Evolutionary conservation across 2,329 filamentous ascomycete species (phyloP).

Genomic region (Fusarium marasasianum): DNA sequence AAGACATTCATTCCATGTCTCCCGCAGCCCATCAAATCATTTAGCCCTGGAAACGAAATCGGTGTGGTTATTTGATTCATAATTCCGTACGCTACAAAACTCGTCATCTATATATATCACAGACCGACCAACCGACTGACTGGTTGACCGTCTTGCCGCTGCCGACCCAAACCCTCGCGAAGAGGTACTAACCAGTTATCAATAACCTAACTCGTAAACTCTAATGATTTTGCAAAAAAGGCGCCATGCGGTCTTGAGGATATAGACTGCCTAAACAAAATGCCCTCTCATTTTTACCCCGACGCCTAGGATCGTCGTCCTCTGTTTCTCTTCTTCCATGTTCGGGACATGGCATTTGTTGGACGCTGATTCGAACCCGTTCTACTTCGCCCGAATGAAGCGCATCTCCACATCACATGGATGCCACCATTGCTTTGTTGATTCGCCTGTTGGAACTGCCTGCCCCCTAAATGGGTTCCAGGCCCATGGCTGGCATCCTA

Average conservation of each 20-base stretch:
- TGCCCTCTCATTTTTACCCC: conserved; percentile 29
- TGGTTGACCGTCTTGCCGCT: background rate
- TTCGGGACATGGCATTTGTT: background rate
- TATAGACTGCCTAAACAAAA: conserved; percentile 38
- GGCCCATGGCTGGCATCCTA: conserved; percentile 19
- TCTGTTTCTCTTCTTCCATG: conserved; percentile 24
- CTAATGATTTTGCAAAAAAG: conserved; percentile 33
- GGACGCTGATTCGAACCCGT: conserved; percentile 8
- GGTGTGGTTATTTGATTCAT: conserved; percentile 2
- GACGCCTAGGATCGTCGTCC: conserved; percentile 27
- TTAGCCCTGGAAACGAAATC: background rate
- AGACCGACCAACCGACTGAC: background rate
- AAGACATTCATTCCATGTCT: conserved; percentile 16
- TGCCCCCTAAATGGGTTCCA: conserved; percentile 18
- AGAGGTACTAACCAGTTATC: background rate
- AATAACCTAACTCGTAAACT: conserved; percentile 20
- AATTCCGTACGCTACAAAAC: background rate
- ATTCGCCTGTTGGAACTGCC: conserved; percentile 9
- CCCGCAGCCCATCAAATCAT: background rate
- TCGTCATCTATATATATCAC: background rate
- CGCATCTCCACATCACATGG: conserved; percentile 2
- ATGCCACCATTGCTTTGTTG: conserved; percentile 15
- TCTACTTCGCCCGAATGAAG: background rate
- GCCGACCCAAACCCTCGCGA: background rate
- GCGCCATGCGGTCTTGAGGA: conserved; percentile 29